Conservation (phyloP, 2,329 filamentous ascomycete genomes). For the Trichoderma guizhouense region DNA sequence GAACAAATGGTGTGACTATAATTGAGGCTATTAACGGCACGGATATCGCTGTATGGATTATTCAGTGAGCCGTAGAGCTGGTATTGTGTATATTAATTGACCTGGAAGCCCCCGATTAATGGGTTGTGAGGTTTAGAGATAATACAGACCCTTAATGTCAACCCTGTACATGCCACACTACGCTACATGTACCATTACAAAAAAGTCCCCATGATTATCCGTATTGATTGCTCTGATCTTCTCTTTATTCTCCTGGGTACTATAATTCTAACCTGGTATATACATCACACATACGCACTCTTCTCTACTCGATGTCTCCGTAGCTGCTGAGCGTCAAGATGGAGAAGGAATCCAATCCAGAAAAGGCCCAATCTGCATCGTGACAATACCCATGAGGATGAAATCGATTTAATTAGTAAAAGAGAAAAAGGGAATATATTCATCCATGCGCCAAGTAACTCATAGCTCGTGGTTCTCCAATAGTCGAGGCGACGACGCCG, state of each 20-base stretch:
- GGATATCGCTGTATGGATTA: background rate
- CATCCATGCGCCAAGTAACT: constrained; percentile 13
- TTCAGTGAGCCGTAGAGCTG: background rate
- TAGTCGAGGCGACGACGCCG: background rate
- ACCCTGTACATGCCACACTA: background rate
- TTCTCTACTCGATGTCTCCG: background rate
- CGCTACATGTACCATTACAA: background rate
- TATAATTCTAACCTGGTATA: background rate
- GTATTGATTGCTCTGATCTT: background rate
- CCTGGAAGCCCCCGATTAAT: background rate
- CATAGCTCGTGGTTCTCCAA: constrained; percentile 17
- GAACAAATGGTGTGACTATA: background rate
- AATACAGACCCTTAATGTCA: background rate
- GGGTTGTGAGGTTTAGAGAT: background rate
- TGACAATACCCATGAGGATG: background rate
- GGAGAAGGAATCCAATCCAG: background rate
- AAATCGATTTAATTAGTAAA: background rate
- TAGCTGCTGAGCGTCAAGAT: background rate
- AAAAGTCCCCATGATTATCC: background rate
- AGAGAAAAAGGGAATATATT: background rate
- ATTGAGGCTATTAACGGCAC: background rate
- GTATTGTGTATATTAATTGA: background rate
- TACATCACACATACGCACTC: background rate
- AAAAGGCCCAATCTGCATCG: background rate
- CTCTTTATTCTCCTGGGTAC: background rate